A percentile compares a stretch with the other conserved stretches of the same genome.
These are phyloP conservation scores for Flaveria ramosissima DNA, from an alignment of 129 eudicot genomes.

Conservation along the genomic window DNA sequence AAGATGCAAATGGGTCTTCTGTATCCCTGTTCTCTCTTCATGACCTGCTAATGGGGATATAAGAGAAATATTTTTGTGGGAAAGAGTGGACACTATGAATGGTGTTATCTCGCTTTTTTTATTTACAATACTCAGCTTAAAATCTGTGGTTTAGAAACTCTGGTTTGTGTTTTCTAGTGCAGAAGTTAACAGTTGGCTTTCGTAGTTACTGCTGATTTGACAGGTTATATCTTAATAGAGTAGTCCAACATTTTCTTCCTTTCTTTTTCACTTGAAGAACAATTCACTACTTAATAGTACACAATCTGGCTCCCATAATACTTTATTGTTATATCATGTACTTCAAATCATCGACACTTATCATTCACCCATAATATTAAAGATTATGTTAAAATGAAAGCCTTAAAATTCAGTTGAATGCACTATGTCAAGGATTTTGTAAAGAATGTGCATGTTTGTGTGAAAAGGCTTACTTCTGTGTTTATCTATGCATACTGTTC, in stretches of 20 bases:
- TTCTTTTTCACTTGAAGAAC: conserved; percentile 1
- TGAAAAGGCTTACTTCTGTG: not conserved
- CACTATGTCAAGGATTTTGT: not conserved
- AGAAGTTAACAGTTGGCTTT: not conserved
- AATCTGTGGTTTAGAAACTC: not conserved
- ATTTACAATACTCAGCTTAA: not conserved
- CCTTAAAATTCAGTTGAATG: not conserved
- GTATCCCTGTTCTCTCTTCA: not conserved
- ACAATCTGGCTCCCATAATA: not conserved
- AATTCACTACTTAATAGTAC: not conserved
- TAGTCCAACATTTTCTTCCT: not conserved
- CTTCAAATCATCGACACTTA: not conserved
- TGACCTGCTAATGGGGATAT: not conserved
- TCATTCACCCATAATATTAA: not conserved
- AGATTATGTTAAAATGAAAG: not conserved
- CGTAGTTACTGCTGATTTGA: not conserved
- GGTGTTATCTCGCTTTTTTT: not conserved
- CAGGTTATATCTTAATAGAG: not conserved
- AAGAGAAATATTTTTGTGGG: too few relatives aligned
- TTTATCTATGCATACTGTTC: not conserved
- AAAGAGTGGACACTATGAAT: too few relatives aligned
- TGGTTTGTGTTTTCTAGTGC: not conserved
- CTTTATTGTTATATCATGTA: not conserved
- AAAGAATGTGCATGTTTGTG: not conserved
- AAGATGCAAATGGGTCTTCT: too few relatives aligned